phyloP scores from a whole-genome alignment of 169 alveolate species.

The Babesia ovis region DNA sequence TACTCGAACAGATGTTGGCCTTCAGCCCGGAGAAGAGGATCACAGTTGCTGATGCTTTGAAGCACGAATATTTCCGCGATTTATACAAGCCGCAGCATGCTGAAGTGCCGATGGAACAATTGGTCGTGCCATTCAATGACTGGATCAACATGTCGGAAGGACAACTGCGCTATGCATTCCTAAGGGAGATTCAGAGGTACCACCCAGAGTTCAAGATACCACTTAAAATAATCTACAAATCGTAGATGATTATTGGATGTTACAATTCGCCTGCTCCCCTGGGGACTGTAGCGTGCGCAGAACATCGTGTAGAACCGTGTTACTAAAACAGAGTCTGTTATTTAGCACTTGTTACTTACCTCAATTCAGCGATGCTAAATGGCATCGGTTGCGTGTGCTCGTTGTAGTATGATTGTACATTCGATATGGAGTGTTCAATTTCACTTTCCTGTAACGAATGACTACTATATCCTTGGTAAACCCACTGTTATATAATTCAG shows the following conservation, averaged over 20 bases:
- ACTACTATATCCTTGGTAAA: not conserved
- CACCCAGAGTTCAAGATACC: conserved; percentile 85
- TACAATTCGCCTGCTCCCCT: conserved; percentile 16
- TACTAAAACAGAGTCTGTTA: not conserved
- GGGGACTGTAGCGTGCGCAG: conserved; percentile 24
- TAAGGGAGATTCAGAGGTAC: conserved; percentile 79
- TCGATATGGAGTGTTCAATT: not conserved
- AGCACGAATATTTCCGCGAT: conserved; percentile 89
- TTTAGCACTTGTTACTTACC: not conserved
- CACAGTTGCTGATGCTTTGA: conserved; percentile 89
- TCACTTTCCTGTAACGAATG: conserved; percentile 7
- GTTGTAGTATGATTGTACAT: conserved; percentile 17
- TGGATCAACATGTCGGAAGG: conserved; percentile 88
- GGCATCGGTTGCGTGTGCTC: not conserved
- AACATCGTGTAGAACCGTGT: conserved; percentile 29
- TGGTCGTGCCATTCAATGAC: conserved; percentile 87
- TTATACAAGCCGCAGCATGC: conserved; percentile 70
- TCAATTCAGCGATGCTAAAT: not conserved
- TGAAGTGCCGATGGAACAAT: conserved; percentile 39
- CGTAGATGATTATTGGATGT: conserved; percentile 27
- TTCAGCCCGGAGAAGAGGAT: conserved; percentile 91
- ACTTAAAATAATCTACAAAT: conserved; percentile 55
- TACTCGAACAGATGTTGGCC: conserved; percentile 89
- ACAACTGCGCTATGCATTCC: conserved; percentile 83
- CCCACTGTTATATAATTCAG: conserved; percentile 40